These are phyloP conservation scores for Eucalyptus albens DNA, from an alignment of 345 rosid genomes.

Conservation along the genomic window DNA sequence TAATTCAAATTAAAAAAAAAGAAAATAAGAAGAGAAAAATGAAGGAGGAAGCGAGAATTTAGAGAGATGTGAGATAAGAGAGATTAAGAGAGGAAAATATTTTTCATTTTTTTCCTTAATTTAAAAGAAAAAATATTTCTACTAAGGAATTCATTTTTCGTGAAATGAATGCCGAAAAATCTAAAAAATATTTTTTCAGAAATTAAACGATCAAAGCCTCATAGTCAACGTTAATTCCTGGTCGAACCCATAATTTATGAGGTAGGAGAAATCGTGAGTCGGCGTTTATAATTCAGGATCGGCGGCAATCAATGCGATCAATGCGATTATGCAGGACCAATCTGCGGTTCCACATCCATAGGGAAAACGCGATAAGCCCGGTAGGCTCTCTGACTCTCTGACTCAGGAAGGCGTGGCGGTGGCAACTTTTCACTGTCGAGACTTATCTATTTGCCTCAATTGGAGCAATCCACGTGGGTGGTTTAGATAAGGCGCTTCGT, in stretches of 20 bases:
- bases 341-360: not conserved
- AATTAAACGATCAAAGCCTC: too few relatives aligned
- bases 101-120: too few relatives aligned
- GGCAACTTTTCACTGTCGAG: not conserved
- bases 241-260: not conserved
- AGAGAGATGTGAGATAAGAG: accelerated
- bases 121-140: too few relatives aligned
- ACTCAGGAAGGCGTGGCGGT: not conserved
- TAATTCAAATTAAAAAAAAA: too few relatives aligned
- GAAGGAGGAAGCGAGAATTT: too few relatives aligned
- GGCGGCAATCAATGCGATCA: not conserved
- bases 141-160: accelerated
- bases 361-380: not conserved
- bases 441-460: not conserved
- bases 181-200: accelerated
- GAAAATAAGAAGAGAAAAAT: accelerated
- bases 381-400: not conserved
- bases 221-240: not conserved
- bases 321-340: not conserved
- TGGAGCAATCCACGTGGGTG: not conserved
- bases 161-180: accelerated
- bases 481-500: not conserved
- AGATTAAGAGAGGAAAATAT: too few relatives aligned
- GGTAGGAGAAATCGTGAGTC: not conserved
- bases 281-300: not conserved